These are phyloP conservation scores for Euphorbia tirucalli DNA, from an alignment of 345 rosid genomes.

Conservation along the genomic window DNA sequence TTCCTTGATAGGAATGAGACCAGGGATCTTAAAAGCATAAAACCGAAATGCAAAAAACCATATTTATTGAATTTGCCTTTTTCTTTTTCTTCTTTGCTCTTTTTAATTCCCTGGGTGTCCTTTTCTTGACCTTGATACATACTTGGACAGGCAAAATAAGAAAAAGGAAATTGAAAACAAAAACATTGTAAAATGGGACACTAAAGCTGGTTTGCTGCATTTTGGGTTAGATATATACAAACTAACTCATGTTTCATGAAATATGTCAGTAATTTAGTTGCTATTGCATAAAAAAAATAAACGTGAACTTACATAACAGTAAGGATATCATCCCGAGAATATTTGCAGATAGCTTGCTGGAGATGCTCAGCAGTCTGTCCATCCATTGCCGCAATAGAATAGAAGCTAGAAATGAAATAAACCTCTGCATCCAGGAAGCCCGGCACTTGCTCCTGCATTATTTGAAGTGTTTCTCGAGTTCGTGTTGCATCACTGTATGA, in stretches of 20 bases:
- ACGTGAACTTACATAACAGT: constrained; percentile 71
- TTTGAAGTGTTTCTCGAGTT: constrained; percentile 67
- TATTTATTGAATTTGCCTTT: not conserved
- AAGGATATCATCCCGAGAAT: constrained; percentile 58
- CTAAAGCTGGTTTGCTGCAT: not conserved
- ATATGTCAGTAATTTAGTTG: not conserved
- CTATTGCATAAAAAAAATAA: not conserved
- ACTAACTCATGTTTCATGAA: not conserved
- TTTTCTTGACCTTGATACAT: not conserved
- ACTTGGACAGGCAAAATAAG: not conserved
- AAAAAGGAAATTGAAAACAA: not conserved
- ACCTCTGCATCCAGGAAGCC: constrained; percentile 68
- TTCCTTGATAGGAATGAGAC: not conserved
- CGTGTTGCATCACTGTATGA: constrained; percentile 73
- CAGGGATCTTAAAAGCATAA: not conserved
- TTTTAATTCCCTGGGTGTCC: not conserved
- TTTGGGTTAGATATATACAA: not conserved
- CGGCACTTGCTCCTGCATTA: constrained; percentile 84
- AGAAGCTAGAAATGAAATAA: constrained; percentile 86
- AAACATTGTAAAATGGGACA: too few species aligned
- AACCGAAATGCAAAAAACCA: not conserved
- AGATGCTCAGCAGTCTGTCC: constrained; percentile 96
- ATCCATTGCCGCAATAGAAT: constrained; percentile 95
- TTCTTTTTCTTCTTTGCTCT: not conserved
- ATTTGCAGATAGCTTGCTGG: constrained; percentile 61